Evolutionary conservation across 2,329 filamentous ascomycete species (phyloP).

Genomic region (Fusarium sp.): DNA sequence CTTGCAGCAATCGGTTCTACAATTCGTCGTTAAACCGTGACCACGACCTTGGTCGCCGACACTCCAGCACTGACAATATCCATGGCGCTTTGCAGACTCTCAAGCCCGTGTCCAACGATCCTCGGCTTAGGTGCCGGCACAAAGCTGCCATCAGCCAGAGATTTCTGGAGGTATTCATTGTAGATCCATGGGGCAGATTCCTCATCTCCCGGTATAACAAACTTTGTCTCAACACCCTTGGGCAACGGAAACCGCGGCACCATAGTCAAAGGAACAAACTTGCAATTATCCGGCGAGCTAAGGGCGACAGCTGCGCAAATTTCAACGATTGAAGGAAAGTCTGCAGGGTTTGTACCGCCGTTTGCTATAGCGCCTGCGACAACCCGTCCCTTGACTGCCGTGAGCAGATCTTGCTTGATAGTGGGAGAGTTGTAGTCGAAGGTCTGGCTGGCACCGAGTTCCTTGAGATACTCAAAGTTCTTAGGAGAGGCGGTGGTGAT

Average conservation of each 20-base stretch:
- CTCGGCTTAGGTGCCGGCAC: background rate
- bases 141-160: constrained; percentile 7
- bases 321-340: constrained; percentile 8
- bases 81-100: constrained; percentile 10
- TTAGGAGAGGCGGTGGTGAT: constrained; percentile 13
- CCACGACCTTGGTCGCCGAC: constrained; percentile 16
- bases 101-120: constrained; percentile 11
- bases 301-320: constrained; percentile 19
- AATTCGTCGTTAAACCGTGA: background rate
- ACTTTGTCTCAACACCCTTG: constrained; percentile 16
- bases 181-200: constrained; percentile 10
- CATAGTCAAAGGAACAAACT: constrained; percentile 15
- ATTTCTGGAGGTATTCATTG: constrained; percentile 1
- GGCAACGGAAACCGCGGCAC: constrained; percentile 7
- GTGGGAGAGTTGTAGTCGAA: constrained; percentile 8
- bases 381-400: background rate
- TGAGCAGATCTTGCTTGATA: constrained; percentile 1
- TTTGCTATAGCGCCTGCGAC: constrained; percentile 19
- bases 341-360: background rate
- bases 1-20: background rate
- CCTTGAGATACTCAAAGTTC: constrained; percentile 23
- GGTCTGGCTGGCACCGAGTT: constrained; percentile 12
- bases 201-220: constrained; percentile 11
- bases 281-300: constrained; percentile 10
- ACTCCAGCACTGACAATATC: constrained; percentile 4